These are phyloP conservation scores for Adansonia gregorii DNA, from an alignment of 441 rosid genomes.

Conservation along the genomic window DNA sequence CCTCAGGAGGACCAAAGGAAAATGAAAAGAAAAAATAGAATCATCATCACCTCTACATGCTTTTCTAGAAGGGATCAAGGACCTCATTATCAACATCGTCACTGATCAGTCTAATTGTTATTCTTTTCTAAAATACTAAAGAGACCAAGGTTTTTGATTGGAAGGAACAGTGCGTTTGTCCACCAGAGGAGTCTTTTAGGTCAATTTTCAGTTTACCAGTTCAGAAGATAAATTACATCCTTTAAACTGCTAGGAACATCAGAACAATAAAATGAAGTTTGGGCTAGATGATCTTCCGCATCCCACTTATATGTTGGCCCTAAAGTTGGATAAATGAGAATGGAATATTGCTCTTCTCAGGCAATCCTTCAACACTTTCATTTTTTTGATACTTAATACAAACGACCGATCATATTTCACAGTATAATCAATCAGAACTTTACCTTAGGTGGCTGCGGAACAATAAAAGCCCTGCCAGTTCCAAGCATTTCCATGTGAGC, in stretches of 20 bases:
- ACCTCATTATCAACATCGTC: conserved; percentile 17
- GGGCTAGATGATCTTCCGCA: not conserved
- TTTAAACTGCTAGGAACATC: not conserved
- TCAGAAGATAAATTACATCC: conserved; percentile 14
- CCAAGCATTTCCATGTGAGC: conserved; percentile 84
- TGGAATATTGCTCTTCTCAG: not conserved
- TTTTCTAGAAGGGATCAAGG: conserved; percentile 3
- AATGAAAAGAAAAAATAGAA: not conserved
- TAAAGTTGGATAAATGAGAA: conserved; percentile 3
- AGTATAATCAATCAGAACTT: not conserved
- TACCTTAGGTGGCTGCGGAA: conserved; percentile 89
- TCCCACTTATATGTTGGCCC: not conserved
- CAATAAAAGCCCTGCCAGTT: conserved; percentile 78
- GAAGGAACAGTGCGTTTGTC: not conserved
- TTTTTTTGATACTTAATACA: conserved; percentile 13
- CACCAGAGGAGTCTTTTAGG: not conserved
- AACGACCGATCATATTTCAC: not conserved
- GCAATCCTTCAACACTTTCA: conserved; percentile 11
- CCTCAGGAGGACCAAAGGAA: conserved; percentile 16
- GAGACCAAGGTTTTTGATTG: not conserved
- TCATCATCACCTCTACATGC: not conserved
- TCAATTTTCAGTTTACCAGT: conserved; percentile 13
- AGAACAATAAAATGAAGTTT: not conserved
- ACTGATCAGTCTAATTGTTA: not conserved
- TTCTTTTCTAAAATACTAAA: not conserved